phyloP scores from a whole-genome alignment of 441 rosid species.

The Pelargonium hybrid region DNA sequence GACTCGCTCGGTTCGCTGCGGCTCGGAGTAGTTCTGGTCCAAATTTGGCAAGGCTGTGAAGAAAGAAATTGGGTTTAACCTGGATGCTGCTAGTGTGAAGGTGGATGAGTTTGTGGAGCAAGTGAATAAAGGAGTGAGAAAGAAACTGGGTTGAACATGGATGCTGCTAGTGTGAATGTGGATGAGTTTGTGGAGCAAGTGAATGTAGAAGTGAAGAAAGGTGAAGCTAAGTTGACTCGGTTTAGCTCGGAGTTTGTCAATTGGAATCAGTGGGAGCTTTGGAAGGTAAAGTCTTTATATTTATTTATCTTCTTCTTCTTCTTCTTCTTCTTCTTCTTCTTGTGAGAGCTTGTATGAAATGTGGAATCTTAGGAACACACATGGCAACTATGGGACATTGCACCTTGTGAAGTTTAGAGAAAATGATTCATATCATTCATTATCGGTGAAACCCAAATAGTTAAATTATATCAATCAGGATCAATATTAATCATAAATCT shows the following conservation, averaged over 20 bases:
- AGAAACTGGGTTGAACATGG: conserved; percentile 62
- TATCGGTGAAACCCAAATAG: no score
- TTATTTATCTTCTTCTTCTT: neutral
- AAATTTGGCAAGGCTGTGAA: conserved; percentile 50
- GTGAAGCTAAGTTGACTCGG: conserved; percentile 33
- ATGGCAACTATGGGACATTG: no score
- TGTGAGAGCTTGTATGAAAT: neutral
- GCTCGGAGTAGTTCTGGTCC: conserved; percentile 45
- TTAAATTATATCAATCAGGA: no score
- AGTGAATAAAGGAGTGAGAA: conserved; percentile 33
- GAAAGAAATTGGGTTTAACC: conserved; percentile 63
- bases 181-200: conserved; percentile 33
- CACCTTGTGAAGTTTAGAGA: no score
- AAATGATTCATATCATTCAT: no score
- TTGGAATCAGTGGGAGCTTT: conserved; percentile 73
- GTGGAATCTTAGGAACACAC: neutral
- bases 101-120: conserved; percentile 33
- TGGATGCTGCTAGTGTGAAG: conserved; percentile 35
- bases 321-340: neutral
- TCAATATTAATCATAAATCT: no score
- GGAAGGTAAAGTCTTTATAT: conserved; percentile 51
- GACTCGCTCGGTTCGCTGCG: conserved; percentile 34
- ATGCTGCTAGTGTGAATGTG: conserved; percentile 32
- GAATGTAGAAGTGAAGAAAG: no score
- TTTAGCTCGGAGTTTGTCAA: conserved; percentile 44